Percentiles rank a stretch among this genome's conserved stretches.
Conservation (phyloP, 2,329 filamentous ascomycete genomes). For the Lecanosticta acicola region DNA sequence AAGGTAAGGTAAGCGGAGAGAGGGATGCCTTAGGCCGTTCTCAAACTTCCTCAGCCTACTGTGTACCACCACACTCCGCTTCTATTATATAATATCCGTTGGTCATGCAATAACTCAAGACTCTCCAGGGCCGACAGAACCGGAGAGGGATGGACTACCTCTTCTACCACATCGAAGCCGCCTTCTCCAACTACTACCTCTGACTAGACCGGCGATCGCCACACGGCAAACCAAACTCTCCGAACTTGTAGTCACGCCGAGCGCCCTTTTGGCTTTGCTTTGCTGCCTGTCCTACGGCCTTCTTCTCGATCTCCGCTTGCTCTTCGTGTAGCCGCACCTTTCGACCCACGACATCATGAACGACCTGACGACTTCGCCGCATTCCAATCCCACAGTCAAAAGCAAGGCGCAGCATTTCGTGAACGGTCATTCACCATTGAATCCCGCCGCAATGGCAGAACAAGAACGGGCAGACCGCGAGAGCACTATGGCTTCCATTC, state of each 20-base stretch:
- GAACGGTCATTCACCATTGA: conserved; percentile 51
- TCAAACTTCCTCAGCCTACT: no score
- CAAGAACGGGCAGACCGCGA: conserved; percentile 50
- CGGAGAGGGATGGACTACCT: conserved; percentile 30
- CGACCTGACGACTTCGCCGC: not conserved
- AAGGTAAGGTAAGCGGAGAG: not conserved
- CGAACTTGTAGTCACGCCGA: conserved; percentile 5
- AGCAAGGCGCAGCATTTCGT: conserved; percentile 53
- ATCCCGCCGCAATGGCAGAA: conserved; percentile 40
- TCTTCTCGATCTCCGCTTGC: not conserved
- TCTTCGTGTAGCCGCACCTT: not conserved
- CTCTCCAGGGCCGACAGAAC: no score
- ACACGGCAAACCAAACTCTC: conserved; percentile 1
- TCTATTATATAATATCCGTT: no score
- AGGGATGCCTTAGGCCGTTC: no score
- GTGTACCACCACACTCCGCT: no score
- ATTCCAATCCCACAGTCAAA: conserved; percentile 33
- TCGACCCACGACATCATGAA: not conserved
- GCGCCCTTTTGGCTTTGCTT: not conserved
- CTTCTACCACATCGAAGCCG: conserved; percentile 33
- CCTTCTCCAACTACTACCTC: conserved; percentile 32
- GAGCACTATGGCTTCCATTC: conserved; percentile 53
- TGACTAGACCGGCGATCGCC: conserved; percentile 14
- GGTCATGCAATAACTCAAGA: no score
- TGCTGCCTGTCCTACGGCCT: not conserved